Percentiles rank a stretch among this genome's conserved stretches.
Conservation (phyloP, 208 protist species). For the Lotmaria passim region DNA sequence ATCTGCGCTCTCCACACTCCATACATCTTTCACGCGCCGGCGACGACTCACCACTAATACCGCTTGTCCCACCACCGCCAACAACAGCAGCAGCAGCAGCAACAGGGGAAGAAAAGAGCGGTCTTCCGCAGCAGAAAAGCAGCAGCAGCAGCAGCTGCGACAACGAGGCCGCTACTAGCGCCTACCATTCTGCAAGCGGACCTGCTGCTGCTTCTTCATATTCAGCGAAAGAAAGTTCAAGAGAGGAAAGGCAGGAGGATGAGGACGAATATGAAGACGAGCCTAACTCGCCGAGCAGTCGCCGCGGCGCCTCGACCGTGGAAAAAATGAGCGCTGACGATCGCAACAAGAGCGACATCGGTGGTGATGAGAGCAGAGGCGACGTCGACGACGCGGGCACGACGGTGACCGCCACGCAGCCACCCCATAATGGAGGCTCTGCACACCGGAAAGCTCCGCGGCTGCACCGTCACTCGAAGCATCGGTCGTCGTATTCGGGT, state of each 20-base stretch:
- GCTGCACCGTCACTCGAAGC: not conserved
- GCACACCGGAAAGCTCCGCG: not conserved
- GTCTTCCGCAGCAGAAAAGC: not conserved
- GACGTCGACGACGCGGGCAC: not conserved
- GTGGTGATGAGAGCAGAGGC: not conserved
- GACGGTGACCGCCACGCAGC: not conserved
- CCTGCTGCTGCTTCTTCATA: too few relatives aligned
- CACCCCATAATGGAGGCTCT: not conserved
- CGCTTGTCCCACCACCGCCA: too few relatives aligned
- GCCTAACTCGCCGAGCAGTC: too few relatives aligned
- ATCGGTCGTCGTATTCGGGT: not conserved
- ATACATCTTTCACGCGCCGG: too few relatives aligned
- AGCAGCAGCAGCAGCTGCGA: not conserved
- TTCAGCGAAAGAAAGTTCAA: too few relatives aligned
- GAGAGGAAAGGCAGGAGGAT: not conserved
- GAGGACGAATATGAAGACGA: too few relatives aligned
- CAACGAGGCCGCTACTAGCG: not conserved
- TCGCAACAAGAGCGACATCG: not conserved
- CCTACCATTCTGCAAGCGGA: not conserved
- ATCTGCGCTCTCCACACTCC: too few relatives aligned
- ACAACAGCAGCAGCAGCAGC: not conserved
- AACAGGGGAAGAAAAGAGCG: too few relatives aligned
- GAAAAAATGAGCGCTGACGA: not conserved
- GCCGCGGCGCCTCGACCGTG: not conserved
- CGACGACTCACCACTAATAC: too few relatives aligned